These are phyloP conservation scores for Nicotiana attenuata DNA, from an alignment of 257 asterid species.

Conservation along the genomic window DNA sequence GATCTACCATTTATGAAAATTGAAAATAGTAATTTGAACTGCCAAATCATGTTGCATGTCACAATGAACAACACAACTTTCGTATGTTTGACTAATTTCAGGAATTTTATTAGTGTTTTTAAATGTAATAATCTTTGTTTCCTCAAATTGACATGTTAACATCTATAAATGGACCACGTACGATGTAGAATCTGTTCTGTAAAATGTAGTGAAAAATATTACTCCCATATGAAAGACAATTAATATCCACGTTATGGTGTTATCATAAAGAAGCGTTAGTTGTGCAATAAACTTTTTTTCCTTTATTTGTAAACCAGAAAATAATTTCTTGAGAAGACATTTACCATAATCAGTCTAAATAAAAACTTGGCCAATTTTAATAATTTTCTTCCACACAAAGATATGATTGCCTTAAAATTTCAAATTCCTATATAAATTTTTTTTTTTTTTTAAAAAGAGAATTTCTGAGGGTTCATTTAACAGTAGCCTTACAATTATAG, in stretches of 20 bases:
- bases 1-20: neutral
- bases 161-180: constrained; percentile 1
- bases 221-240: neutral
- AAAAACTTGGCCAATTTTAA: too few relatives aligned
- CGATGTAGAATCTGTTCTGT: neutral
- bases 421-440: neutral
- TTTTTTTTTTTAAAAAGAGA: neutral
- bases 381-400: neutral
- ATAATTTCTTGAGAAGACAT: neutral
- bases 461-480: neutral
- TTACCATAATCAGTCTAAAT: neutral
- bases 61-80: neutral
- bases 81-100: neutral
- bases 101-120: neutral
- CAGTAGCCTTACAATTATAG: neutral
- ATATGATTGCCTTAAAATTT: neutral
- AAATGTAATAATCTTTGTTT: neutral
- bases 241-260: constrained; percentile 5
- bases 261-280: constrained; percentile 2
- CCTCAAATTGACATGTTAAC: constrained; percentile 4
- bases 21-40: too few relatives aligned
- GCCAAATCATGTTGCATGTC: neutral
- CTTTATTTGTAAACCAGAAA: neutral
- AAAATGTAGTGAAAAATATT: neutral
- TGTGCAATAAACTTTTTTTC: neutral